A percentile compares a stretch with the other conserved stretches of the same genome.
Conservation (phyloP, 495 filamentous ascomycete species). For the Podospora conica region DNA sequence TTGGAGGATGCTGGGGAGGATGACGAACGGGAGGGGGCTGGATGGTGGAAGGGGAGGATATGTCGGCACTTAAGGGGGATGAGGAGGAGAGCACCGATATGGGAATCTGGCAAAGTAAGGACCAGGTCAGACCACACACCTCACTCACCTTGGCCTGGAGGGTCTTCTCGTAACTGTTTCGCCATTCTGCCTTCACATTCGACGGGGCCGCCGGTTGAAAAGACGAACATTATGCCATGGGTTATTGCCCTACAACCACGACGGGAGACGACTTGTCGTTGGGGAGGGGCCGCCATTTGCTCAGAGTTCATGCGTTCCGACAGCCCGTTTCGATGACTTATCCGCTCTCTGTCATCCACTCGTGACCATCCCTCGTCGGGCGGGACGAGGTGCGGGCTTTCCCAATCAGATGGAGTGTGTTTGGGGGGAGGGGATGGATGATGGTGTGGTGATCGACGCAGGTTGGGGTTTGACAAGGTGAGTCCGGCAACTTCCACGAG, state of each 20-base stretch:
- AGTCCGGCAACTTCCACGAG: neutral
- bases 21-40: neutral
- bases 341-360: neutral
- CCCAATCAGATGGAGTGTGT: slow-evolving; percentile 10
- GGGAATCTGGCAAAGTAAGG: neutral
- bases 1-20: neutral
- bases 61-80: neutral
- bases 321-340: neutral
- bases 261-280: too few species aligned
- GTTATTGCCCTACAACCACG: neutral
- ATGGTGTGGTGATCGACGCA: neutral
- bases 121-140: neutral
- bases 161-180: neutral
- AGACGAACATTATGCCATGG: neutral
- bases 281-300: neutral
- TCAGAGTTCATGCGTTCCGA: slow-evolving; percentile 1
- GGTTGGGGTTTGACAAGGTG: neutral
- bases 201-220: neutral
- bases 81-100: neutral
- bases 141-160: neutral
- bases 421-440: neutral
- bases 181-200: neutral
- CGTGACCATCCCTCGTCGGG: neutral
- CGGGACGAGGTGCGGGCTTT: neutral
- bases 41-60: neutral